phyloP scores from a whole-genome alignment of 176 grass and related monocot genomes.

The Zoysia pacifica region DNA sequence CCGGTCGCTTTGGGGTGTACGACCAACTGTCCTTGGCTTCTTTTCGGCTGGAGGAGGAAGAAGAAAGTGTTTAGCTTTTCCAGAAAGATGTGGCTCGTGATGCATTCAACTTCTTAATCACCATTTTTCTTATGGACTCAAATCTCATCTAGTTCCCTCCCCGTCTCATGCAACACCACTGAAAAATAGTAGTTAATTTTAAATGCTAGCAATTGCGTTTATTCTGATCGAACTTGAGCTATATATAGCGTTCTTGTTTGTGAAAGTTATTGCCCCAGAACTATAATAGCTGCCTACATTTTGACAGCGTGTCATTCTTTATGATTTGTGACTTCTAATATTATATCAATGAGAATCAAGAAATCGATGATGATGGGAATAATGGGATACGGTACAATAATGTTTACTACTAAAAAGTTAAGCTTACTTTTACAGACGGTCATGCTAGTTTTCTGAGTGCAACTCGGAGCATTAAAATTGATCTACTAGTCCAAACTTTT shows the following conservation, averaged over 20 bases:
- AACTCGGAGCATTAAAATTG: no score
- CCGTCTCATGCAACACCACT: no score
- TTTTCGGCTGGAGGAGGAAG: neutral
- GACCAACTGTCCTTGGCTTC: constrained; percentile 5
- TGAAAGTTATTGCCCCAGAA: no score
- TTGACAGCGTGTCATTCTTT: neutral
- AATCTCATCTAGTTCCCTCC: neutral
- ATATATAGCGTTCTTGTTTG: no score
- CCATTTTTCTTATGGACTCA: neutral
- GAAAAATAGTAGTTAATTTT: no score
- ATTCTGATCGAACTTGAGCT: no score
- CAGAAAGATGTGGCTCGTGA: neutral
- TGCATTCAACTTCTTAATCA: neutral
- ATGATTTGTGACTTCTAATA: neutral
- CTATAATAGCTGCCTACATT: no score
- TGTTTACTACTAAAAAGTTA: no score
- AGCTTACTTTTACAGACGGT: no score
- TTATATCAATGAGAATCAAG: neutral
- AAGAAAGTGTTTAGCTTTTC: neutral
- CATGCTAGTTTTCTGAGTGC: no score
- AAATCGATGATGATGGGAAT: neutral
- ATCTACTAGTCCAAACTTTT: no score
- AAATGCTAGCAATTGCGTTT: no score
- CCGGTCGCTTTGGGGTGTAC: constrained; percentile 19
- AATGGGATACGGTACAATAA: neutral